phyloP scores from a whole-genome alignment of 495 filamentous ascomycete species.

The Poronia punctata region DNA sequence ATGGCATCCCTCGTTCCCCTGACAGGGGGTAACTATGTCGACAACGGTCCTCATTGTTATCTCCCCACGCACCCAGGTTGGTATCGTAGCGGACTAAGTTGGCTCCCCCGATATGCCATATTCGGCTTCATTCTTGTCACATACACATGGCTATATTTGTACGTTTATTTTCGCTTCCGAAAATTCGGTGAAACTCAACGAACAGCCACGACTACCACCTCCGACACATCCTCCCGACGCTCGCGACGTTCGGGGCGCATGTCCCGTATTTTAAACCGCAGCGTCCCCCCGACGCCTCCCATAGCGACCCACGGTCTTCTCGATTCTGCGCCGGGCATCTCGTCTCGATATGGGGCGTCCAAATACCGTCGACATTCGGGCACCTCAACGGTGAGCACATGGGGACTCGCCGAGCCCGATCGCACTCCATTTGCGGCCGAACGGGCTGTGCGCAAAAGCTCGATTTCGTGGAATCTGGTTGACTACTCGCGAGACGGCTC shows the following conservation, averaged over 20 bases:
- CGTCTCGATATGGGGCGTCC: slow-evolving; percentile 14
- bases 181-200: slow-evolving; percentile 23
- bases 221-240: slow-evolving; percentile 1
- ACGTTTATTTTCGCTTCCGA: slow-evolving; percentile 38
- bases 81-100: slow-evolving; percentile 59
- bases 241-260: slow-evolving; percentile 11
- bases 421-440: slow-evolving; percentile 1
- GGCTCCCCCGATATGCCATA: slow-evolving; percentile 67
- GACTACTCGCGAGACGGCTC: slow-evolving; percentile 21
- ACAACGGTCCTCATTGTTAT: slow-evolving; percentile 59
- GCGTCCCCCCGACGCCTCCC: slow-evolving; percentile 29
- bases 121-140: slow-evolving; percentile 53
- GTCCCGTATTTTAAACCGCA: slow-evolving; percentile 7
- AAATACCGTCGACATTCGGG: slow-evolving; percentile 23
- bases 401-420: slow-evolving; percentile 9
- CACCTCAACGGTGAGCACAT: slow-evolving; percentile 24
- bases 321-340: slow-evolving; percentile 20
- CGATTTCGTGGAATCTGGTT: slow-evolving; percentile 32
- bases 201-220: slow-evolving; percentile 16
- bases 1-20: slow-evolving; percentile 59
- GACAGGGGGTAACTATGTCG: slow-evolving; percentile 45
- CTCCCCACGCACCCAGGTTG: slow-evolving; percentile 56
- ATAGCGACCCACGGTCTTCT: slow-evolving; percentile 37
- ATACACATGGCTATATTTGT: slow-evolving; percentile 61
- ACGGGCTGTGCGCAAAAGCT: slow-evolving; percentile 8